phyloP scores from a whole-genome alignment of 1,284 basidiomycete species.

The Pseudozyma thailandica region DNA sequence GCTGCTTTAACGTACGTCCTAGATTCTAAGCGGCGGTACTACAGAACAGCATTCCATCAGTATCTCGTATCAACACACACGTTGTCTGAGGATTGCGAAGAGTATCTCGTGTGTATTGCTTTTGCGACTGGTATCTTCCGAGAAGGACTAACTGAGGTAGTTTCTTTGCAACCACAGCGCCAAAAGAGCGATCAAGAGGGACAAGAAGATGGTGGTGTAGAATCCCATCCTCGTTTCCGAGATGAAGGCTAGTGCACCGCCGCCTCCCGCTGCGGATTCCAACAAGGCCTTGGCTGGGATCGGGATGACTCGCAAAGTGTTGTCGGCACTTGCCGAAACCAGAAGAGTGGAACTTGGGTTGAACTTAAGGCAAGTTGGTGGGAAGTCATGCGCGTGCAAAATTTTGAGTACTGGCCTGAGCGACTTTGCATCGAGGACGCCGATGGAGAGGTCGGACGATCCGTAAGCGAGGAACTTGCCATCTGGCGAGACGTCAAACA shows the following conservation, averaged over 20 bases:
- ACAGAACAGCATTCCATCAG: too few relatives aligned
- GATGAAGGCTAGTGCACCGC: constrained; percentile 37
- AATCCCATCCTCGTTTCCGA: constrained; percentile 46
- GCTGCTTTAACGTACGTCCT: too few relatives aligned
- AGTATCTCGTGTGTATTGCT: too few relatives aligned
- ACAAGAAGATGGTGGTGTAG: constrained; percentile 47
- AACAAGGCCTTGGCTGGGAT: constrained; percentile 65
- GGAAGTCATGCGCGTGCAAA: constrained; percentile 92
- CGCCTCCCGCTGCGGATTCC: constrained; percentile 11
- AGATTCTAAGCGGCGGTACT: too few relatives aligned
- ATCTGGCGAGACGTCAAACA: constrained; percentile 71
- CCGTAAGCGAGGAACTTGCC: constrained; percentile 87
- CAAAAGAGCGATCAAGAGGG: constrained; percentile 32
- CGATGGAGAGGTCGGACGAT: constrained; percentile 85
- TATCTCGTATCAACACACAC: too few relatives aligned
- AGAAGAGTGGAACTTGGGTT: constrained; percentile 83
- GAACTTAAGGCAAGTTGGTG: constrained; percentile 88
- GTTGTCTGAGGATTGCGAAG: too few relatives aligned
- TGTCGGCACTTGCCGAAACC: constrained; percentile 92
- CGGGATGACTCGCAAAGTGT: constrained; percentile 80
- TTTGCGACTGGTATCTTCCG: too few relatives aligned
- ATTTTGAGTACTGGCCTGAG: constrained; percentile 84
- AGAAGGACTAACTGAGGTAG: constrained; percentile 23
- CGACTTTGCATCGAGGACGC: constrained; percentile 82
- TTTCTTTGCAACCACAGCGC: constrained; percentile 37